Evolutionary conservation across 192 early-diverging fungal species (phyloP).

Genomic region (Coemansia guatemalensis): DNA sequence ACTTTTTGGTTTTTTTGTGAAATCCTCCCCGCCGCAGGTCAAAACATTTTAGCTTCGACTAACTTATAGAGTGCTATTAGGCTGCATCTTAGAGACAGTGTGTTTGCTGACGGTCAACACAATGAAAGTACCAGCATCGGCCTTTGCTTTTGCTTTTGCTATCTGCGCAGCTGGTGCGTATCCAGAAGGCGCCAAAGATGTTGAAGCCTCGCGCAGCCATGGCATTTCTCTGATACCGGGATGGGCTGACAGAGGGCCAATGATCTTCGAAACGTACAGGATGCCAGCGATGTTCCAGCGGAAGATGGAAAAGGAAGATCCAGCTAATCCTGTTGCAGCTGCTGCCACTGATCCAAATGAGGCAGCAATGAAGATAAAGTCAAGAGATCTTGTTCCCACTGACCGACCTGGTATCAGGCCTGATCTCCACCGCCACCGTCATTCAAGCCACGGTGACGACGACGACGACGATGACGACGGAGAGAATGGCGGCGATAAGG

Average conservation of each 20-base stretch:
- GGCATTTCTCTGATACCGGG: too few relatives aligned
- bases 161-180: constrained; percentile 8
- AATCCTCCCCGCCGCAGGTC: too few relatives aligned
- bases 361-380: constrained; percentile 48
- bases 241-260: too few relatives aligned
- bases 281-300: constrained; percentile 21
- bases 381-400: constrained; percentile 41
- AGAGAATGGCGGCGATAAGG: constrained; percentile 6
- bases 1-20: too few relatives aligned
- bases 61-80: too few relatives aligned
- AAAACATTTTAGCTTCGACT: too few relatives aligned
- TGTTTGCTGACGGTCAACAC: neutral
- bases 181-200: neutral
- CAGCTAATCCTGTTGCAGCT: constrained; percentile 50
- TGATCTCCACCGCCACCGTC: constrained; percentile 23
- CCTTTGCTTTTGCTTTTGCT: constrained; percentile 2
- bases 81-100: neutral
- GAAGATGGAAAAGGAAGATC: constrained; percentile 31
- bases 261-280: neutral
- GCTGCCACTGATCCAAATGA: constrained; percentile 48
- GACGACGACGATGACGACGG: constrained; percentile 21
- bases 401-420: constrained; percentile 25
- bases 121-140: constrained; percentile 12
- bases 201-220: too few relatives aligned
- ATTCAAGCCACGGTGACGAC: constrained; percentile 6